Conservation (phyloP, 345 rosid genomes). For the Eutrema japonicum region DNA sequence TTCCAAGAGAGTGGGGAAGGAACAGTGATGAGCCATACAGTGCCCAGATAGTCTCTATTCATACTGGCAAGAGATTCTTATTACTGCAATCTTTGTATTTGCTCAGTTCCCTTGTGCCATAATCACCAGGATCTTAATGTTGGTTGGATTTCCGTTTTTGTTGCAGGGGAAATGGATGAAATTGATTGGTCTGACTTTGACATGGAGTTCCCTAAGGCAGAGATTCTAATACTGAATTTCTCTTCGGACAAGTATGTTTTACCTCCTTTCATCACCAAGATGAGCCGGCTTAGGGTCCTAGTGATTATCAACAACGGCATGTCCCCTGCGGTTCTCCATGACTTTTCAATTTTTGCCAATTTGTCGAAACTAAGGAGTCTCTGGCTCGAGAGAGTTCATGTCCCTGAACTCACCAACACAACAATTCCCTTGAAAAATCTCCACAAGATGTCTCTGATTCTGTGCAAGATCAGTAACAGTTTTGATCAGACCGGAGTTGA, state of each 20-base stretch:
- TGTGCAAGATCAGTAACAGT: constrained; percentile 71
- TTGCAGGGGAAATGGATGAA: constrained; percentile 72
- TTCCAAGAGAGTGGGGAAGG: constrained; percentile 90
- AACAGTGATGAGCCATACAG: constrained; percentile 58
- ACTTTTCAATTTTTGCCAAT: constrained; percentile 58
- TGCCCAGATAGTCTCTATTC: constrained; percentile 83
- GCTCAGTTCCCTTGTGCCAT: background rate
- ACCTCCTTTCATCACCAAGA: constrained; percentile 74
- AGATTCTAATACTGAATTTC: constrained; percentile 80
- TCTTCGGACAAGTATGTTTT: constrained; percentile 61
- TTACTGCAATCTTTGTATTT: background rate
- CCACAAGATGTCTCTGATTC: constrained; percentile 68
- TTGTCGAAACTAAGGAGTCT: constrained; percentile 67
- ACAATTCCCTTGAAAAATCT: constrained; percentile 53
- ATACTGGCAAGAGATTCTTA: constrained; percentile 57
- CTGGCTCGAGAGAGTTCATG: constrained; percentile 81
- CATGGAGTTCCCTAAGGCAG: constrained; percentile 85
- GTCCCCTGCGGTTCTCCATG: constrained; percentile 54
- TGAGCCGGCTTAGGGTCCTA: constrained; percentile 83
- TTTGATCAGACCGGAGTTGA: constrained; percentile 56
- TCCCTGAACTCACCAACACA: constrained; percentile 53
- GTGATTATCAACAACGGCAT: constrained; percentile 67
- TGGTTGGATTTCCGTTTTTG: constrained; percentile 6
- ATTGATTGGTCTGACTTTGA: constrained; percentile 73
- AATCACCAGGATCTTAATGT: constrained; percentile 21